Conservation (phyloP, 1,284 basidiomycete genomes). For the Ustilago vetiveriae region DNA sequence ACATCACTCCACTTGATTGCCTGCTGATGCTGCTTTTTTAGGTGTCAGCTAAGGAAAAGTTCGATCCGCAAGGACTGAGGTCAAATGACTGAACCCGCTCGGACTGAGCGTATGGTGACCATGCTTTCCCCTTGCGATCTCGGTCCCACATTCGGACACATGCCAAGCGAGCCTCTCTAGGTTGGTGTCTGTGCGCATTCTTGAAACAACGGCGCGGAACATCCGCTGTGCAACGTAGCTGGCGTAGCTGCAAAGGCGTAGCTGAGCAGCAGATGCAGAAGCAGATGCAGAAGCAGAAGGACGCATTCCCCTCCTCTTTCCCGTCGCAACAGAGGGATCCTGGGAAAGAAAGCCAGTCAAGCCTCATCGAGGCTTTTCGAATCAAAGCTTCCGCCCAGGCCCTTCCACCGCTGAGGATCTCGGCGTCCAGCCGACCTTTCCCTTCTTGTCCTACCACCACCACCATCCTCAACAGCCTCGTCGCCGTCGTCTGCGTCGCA, state of each 20-base stretch:
- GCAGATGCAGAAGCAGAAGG: too few species aligned
- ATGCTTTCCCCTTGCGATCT: conserved; percentile 1
- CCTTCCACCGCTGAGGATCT: too few species aligned
- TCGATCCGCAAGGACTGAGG: conserved; percentile 9
- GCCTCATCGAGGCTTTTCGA: neutral
- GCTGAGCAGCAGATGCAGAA: neutral
- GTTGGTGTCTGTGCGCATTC: neutral
- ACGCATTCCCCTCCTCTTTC: too few species aligned
- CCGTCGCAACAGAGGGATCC: too few species aligned
- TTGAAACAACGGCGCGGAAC: neutral
- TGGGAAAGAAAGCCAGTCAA: too few species aligned
- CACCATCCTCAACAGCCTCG: neutral
- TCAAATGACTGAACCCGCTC: conserved; percentile 8
- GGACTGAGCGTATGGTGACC: too few species aligned
- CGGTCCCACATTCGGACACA: neutral
- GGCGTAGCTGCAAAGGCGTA: too few species aligned
- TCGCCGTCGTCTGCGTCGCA: too few species aligned
- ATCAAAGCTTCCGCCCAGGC: neutral
- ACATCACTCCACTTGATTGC: conserved; percentile 11
- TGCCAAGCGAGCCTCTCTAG: neutral
- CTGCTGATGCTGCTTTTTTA: neutral
- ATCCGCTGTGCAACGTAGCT: too few species aligned
- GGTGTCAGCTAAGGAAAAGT: neutral
- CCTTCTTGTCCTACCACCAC: conserved; percentile 3
- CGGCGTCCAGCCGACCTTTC: neutral